A percentile compares a stretch with the other conserved stretches of the same genome.
These are phyloP conservation scores for Botrytis aclada DNA, from an alignment of 2,329 filamentous ascomycete species.

Conservation along the genomic window DNA sequence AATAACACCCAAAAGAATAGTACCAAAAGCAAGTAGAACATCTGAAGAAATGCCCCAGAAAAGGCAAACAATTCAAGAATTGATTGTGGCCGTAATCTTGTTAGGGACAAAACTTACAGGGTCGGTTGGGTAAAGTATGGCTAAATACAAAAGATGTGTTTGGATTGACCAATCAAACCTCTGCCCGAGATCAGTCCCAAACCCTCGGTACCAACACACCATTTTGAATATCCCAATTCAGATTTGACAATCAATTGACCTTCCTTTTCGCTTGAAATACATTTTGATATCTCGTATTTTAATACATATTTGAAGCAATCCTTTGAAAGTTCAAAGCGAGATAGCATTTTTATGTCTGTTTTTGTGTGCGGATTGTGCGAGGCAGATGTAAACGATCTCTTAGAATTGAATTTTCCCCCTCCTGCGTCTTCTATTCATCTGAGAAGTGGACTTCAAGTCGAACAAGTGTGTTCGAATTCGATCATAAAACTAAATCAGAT, in stretches of 20 bases:
- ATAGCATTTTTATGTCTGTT: not conserved
- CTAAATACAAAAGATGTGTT: not conserved
- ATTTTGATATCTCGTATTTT: not conserved
- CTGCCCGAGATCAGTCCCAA: not conserved
- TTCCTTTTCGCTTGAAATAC: not conserved
- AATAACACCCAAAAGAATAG: not conserved
- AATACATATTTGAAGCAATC: not conserved
- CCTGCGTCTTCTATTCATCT: not conserved
- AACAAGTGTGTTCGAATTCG: not conserved
- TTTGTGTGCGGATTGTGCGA: not conserved
- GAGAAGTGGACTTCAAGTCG: not conserved
- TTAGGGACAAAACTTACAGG: not conserved
- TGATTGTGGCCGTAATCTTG: not conserved
- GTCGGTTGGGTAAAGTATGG: conserved; percentile 14
- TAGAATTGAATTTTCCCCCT: not conserved
- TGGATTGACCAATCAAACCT: not conserved
- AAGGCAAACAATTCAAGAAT: not conserved
- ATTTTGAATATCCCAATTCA: not conserved
- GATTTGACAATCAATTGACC: not conserved
- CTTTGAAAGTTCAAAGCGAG: not conserved
- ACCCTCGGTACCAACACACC: not conserved
- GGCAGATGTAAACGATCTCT: not conserved
- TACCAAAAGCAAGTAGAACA: not conserved
- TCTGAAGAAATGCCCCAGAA: not conserved
- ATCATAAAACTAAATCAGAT: not conserved